Evolutionary conservation across 1,139 yeast genomes (phyloP), one percentile per base, ranked within the genome.

Genomic region (Candida sojae): DNA sequence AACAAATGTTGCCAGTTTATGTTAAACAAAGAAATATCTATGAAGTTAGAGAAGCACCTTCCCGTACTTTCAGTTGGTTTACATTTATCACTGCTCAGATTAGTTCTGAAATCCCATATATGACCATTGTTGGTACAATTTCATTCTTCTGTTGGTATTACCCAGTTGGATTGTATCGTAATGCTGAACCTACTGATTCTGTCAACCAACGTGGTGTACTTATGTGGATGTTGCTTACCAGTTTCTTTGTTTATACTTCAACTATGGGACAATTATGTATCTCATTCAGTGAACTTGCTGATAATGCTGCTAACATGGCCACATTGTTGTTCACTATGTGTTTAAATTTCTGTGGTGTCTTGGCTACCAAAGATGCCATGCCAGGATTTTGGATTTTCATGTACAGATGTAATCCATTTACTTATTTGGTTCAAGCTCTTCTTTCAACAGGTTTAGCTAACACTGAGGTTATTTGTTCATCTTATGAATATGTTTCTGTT

Each of bases 121-220:
- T 86, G 60, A 56, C 82, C 10, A 51, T 83, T 3, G 72, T 78
- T 49, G 91, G 90, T 53, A 83, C 91, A 0, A 25, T 86, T 6
- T 75, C 84, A 4, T 89, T 76, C 69, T 79, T 87, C 62, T 79
- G 84, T 51, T 88, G 88, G 83, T 89, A 88, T 67, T 89, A 86
- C 61, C 93, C 96, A 9, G 80, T 88, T 53, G 96, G 93, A 1
- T 70, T 83, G 48, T 80, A 83, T 59, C 48, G 59, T 7, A 84
- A 84, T 61, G 86, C 89, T 8, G 64, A 64, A 6, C 57, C 62
- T 34, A 63, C 59, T 36, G 57, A 60, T 43, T 33, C 55, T 1
- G 64, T 63, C 6, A 39, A 53, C 36, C 56, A 61, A 42, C 61
- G 77, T 64, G 75, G 85, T 71, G 64, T 71, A 49, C 60, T 73